Evolutionary conservation across 139 green algal genomes (phyloP), one percentile per base, ranked within the genome.

Genomic region (Chlorella sp.): DNA sequence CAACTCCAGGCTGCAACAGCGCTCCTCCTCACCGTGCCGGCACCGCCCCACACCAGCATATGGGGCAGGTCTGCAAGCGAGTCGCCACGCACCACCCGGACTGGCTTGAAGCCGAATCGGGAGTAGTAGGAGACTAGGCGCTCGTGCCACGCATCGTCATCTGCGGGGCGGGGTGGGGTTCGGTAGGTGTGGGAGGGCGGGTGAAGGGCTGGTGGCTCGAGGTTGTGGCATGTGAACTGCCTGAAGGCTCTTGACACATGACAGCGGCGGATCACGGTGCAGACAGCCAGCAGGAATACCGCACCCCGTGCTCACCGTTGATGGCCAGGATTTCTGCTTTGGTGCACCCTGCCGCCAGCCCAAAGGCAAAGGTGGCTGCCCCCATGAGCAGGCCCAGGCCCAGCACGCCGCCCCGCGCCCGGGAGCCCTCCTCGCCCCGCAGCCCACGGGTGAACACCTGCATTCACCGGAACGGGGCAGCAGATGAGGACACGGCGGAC

Each of bases 241-340:
- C n/a, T n/a, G n/a, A n/a, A n/a, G n/a, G n/a, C n/a, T n/a, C n/a
- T n/a, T n/a, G n/a, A n/a, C n/a, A n/a, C n/a, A n/a, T n/a, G n/a
- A 32, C n/a, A 34, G 2, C 60, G 34, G 24, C 60, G 22, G 32
- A 34, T 13, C 30, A 68, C 60, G 34, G 19, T 58, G 41, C 0
- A 60, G 41, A 43, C 73, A 26, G n/a, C 26, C 9, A 64, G 43
- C 41, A n/a, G 6, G 38, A 6, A 78, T 24, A 62, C 36, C 48
- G 22, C 34, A 11, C 4, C 19, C 26, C 73, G 81, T 89, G 84
- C 72, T 91, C 92, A 80, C 96, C 94, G 78, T 96, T 95, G 80
- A 98, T 98, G 3, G 94, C 94, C 22, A 98, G 87, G 38, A 97
- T 95, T 77, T 98, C 94, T 1, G 92, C 93, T 34, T 87, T 95